Base-by-base conservation (phyloP, 306 rosid species). In the Prinsepia uniflora region DNA sequence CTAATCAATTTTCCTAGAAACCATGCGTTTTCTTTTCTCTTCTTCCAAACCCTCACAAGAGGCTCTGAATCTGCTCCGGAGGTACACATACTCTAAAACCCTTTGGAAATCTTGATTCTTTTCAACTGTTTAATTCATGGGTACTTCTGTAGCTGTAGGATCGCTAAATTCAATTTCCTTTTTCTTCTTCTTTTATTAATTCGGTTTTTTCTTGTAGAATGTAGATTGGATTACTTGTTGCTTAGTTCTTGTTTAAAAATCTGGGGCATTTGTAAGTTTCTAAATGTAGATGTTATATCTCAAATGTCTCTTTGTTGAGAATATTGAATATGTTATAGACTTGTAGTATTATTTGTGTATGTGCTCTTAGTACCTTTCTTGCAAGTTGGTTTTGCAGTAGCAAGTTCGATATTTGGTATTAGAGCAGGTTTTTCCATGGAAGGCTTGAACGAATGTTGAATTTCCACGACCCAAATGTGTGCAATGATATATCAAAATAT, bases 21-120 rank as follows among this genome's bases (percentile, higher is more conserved):
- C 40, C 67, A 89, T 92, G 96, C 76, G 80, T 74, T 15, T 79
- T 75, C 79, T 79, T 64, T 77, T 70, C 73, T 80, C 46, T 48
- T 80, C 83, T 30, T 75, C 88, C 77, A 80, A 72, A 41, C 83
- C 77, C 77, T 80, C 76, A 22, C 52, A 10, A 3, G 77, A 82
- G 57, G 67, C 79, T 72, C 76, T 79, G 67, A 43, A 73, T 83
- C 66, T 86, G 72, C 79, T 92, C 71, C 83, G 76, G 10, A 89
- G 95, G 98, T 89, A 40, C 42, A 56, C 50, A 30, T 30, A 65
- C 22, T 76, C 63, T 70, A 45, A 57, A 67, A 67, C 65, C 72
- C 78, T 49, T 48, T 47, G 6, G 15, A 8, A 41, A n/a, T 70
- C 50, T 70, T 46, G 44, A 18, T 44, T 24, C 34, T 9, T 47